Evolutionary conservation across 2,329 filamentous ascomycete genomes (phyloP), one percentile per base, ranked within the genome.

Genomic region (Colletotrichum sp.): DNA sequence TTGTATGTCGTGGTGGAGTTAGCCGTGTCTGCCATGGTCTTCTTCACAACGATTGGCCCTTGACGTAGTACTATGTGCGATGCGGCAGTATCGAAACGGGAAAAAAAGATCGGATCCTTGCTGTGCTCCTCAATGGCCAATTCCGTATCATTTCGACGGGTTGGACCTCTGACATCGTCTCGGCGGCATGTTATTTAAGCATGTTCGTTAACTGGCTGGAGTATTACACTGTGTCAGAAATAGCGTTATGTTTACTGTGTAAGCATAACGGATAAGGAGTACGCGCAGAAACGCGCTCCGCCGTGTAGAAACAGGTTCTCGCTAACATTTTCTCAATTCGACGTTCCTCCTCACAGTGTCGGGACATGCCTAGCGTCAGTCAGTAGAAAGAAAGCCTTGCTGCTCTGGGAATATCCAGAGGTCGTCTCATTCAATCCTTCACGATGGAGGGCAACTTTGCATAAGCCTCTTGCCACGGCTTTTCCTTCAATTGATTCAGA

Each of bases 181-280:
- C 58, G 30, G 28, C 32, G 32, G 16, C 26, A 65, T 48, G 48
- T 28, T 56, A 58, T 58, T 70, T 48, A 60, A 70, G 66, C 43
- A 70, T 65, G 71, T 64, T 61, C 36, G 21, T 70, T 6, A 10
- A 43, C n/a, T 18, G 52, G 65, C 8, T 32, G 52, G 9, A 18
- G 26, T 10, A 18, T 73, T 61, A 43, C 66, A 71, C 60, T 15
- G 58, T 70, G 65, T 24, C 21, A 48, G 36, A 12, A 21, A 3
- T 8, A 3, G n/a, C n/a, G 32, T 65, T 16, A 24, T 71, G 66
- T 66, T 28, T 4, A 64, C 66, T 62, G 32, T 36, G 12, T 66
- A 58, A 43, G 66, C 76, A 70, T 70, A 72, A 72, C 66, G 69
- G 66, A 73, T 76, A 67, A 58, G 43, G n/a, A 10, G n/a, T 12